Conservation (phyloP, 371 early-diverging fungal genomes). For the Mucor sp. region DNA sequence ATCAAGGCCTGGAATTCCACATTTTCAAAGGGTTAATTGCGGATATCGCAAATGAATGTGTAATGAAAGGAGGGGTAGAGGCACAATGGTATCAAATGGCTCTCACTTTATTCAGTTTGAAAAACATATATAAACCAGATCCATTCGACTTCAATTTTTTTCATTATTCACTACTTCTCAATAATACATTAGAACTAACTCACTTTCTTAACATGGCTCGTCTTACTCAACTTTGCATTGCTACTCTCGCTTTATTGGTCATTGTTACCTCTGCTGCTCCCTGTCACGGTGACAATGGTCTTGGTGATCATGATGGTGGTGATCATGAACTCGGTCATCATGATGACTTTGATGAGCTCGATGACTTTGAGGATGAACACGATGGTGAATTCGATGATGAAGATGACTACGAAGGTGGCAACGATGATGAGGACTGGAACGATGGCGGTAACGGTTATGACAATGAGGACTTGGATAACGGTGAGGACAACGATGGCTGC, state of each 20-base stretch:
- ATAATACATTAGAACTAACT: neutral
- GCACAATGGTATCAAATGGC: no score
- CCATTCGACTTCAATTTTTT: neutral
- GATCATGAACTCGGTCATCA: neutral
- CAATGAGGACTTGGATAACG: neutral
- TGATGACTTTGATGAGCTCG: neutral
- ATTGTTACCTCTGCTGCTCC: conserved; percentile 18
- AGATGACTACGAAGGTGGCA: neutral
- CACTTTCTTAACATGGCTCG: conserved; percentile 16
- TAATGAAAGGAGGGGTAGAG: neutral
- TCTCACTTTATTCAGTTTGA: neutral
- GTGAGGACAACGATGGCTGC: neutral
- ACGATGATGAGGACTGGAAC: neutral
- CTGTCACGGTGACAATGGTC: conserved; percentile 11
- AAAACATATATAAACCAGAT: neutral
- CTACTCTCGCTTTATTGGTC: conserved; percentile 16
- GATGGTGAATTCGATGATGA: neutral
- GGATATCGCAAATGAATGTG: neutral
- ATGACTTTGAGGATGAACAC: neutral
- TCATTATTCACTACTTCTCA: neutral
- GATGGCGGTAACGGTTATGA: neutral
- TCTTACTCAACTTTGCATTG: conserved; percentile 21
- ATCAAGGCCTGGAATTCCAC: no score
- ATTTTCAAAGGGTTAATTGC: no score
- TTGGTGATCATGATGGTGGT: neutral